Percentiles rank a stretch among this genome's conserved stretches.
These are phyloP conservation scores for Apiotrichum akiyoshidainum DNA, from an alignment of 1,284 basidiomycete species.

Conservation along the genomic window DNA sequence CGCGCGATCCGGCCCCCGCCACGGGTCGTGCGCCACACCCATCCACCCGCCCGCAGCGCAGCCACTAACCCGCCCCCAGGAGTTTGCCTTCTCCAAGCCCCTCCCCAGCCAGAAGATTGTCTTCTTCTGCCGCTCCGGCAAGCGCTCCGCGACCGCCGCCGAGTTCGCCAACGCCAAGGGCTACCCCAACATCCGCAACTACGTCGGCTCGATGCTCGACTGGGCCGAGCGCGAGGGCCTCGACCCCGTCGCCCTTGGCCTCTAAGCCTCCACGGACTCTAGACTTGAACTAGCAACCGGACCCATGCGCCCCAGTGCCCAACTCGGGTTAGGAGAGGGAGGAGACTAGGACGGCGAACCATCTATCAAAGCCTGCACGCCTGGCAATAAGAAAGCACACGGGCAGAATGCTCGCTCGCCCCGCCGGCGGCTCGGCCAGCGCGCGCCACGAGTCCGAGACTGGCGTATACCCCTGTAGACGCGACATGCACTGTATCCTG, in stretches of 20 bases:
- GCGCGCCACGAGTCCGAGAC: neutral
- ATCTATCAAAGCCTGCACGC: too few species aligned
- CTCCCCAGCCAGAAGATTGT: conserved; percentile 69
- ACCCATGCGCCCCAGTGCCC: too few species aligned
- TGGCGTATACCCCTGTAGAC: neutral
- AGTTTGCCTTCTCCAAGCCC: conserved; percentile 85
- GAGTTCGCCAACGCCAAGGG: conserved; percentile 82
- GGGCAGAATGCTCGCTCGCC: too few species aligned
- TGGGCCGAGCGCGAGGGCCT: conserved; percentile 59
- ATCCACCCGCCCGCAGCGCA: neutral
- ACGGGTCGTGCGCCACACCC: neutral
- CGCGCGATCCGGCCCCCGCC: too few species aligned
- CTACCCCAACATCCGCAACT: conserved; percentile 80
- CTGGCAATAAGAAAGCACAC: too few species aligned
- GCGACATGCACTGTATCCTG: conserved; percentile 3
- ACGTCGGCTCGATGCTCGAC: conserved; percentile 87
- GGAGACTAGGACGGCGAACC: too few species aligned
- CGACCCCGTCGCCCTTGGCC: conserved; percentile 3
- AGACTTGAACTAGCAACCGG: too few species aligned
- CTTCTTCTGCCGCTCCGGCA: conserved; percentile 93
- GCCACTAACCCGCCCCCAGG: conserved; percentile 21
- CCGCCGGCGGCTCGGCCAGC: too few species aligned
- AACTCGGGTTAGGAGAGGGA: too few species aligned
- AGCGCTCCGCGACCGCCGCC: conserved; percentile 74
- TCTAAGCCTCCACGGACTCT: neutral